These are phyloP conservation scores for Nakazawaea ishiwadae DNA, from an alignment of 805 yeast species.

Conservation along the genomic window DNA sequence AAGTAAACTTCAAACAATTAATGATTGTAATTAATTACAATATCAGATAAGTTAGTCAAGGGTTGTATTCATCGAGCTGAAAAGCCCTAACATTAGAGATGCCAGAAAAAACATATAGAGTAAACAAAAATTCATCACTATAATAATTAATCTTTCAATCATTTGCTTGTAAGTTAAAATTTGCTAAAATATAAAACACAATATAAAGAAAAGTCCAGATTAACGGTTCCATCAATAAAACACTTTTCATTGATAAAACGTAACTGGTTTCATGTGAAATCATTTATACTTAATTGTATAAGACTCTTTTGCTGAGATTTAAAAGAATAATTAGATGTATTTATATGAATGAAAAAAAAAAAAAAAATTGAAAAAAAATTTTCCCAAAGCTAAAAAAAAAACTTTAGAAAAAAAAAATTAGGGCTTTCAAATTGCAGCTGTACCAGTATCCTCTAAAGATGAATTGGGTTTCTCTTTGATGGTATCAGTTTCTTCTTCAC, in stretches of 20 bases:
- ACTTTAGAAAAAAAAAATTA: constrained; percentile 2
- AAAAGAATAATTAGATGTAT: no score
- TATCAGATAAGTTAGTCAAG: constrained; percentile 62
- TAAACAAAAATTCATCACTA: constrained; percentile 22
- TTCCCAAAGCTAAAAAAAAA: no score
- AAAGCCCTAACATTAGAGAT: constrained; percentile 85
- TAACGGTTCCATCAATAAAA: constrained; percentile 2
- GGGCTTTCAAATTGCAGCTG: no score
- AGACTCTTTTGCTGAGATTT: no score
- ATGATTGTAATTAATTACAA: no score
- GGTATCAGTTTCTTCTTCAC: neutral
- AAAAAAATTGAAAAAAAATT: neutral
- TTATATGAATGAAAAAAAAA: neutral
- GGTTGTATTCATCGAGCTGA: constrained; percentile 76
- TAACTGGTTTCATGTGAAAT: no score
- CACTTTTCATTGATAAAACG: constrained; percentile 16
- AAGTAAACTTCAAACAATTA: no score
- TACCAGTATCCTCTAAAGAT: no score
- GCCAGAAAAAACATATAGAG: constrained; percentile 71
- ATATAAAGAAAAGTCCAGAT: neutral
- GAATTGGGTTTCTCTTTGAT: neutral
- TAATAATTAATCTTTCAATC: constrained; percentile 5
- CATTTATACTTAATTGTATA: no score
- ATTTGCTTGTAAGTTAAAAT: neutral
- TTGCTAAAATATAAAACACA: neutral